Base-by-base conservation (phyloP, 768 basidiomycete species). In the Pisolithus orientalis region DNA sequence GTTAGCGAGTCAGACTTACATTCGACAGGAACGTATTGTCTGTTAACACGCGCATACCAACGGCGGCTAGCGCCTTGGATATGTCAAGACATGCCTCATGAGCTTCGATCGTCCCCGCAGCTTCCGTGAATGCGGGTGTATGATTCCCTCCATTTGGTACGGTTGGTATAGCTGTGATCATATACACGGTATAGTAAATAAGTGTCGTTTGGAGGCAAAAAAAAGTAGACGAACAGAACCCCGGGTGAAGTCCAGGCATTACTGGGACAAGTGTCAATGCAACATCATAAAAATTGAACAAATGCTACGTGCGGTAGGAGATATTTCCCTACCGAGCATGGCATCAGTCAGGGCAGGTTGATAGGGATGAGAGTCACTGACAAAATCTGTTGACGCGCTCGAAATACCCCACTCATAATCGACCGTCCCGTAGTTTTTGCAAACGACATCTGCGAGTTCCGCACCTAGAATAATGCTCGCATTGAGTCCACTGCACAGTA, bases 331-430 rank as follows among this genome's bases (percentile, higher is more conserved):
- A 29, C 7, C 8, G 16, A n/a, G 5, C 8, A 25, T 34, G 11
- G 4, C 14, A 45, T 45, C 44, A 16, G 44, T 31, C 14, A 9
- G 13, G 13, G 25, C 7, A 45, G 4, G 43, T 13, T 5, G 16
- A 24, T 6, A 45, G 5, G 3, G 14, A 8, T 29, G 2, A 17
- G 11, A 34, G 13, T 14, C 40, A 56, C 85, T 72, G 59, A 90
- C 90, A 57, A 92, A 91, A 63, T 91, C 90, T 3, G 90, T 91
- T 5, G 87, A 91, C 11, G 87, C 89, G 43, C 75, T 76, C 5
- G 72, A 68, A 58, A 85, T 85, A 42, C 87, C 83, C 75, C 80
- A 83, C 54, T 79, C 76, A 59, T 82, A 79, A 62, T 85, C 82
- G 50, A 85, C 73, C 3, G 68, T 66, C 0, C 84, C 86, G 53